phyloP scores from a whole-genome alignment of 495 filamentous ascomycete genomes.

The Talaromyces ruber region DNA sequence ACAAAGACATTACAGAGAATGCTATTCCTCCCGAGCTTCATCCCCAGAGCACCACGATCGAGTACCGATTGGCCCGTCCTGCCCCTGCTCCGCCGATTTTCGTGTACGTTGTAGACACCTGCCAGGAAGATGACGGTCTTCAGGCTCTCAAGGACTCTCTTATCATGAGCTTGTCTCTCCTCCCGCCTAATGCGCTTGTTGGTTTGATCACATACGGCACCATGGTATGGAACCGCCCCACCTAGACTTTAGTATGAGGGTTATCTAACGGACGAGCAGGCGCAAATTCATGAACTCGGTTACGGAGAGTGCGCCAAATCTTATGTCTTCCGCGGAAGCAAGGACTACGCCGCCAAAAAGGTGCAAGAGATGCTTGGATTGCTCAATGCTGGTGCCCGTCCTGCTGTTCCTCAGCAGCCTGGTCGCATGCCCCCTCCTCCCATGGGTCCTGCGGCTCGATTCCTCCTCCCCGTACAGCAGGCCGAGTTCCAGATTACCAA shows the following conservation, averaged over 20 bases:
- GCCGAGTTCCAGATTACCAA: slow-evolving; percentile 98
- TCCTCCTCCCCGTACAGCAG: slow-evolving; percentile 90
- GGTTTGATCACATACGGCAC: slow-evolving; percentile 94
- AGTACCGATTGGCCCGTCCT: slow-evolving; percentile 88
- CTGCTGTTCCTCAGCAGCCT: slow-evolving; percentile 70
- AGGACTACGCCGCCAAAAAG: slow-evolving; percentile 94
- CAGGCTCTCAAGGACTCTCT: slow-evolving; percentile 93
- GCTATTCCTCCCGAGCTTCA: slow-evolving; percentile 94
- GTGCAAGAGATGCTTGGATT: slow-evolving; percentile 98
- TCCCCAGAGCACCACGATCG: slow-evolving; percentile 89
- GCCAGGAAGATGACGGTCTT: slow-evolving; percentile 96
- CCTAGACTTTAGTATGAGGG: not conserved
- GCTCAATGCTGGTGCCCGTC: slow-evolving; percentile 57
- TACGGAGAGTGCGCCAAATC: slow-evolving; percentile 98
- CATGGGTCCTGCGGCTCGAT: slow-evolving; percentile 76
- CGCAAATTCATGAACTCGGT: slow-evolving; percentile 96
- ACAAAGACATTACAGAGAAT: slow-evolving; percentile 96
- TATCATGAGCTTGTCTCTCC: slow-evolving; percentile 91
- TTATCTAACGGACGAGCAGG: slow-evolving; percentile 41
- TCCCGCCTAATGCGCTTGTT: slow-evolving; percentile 89
- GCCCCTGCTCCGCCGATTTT: slow-evolving; percentile 95
- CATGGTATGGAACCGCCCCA: slow-evolving; percentile 54
- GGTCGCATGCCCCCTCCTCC: slow-evolving; percentile 63
- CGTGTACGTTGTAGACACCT: slow-evolving; percentile 95
- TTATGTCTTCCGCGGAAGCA: slow-evolving; percentile 98